Conservation (phyloP, 805 yeast genomes). For the Sugiyamaella lignohabitans region DNA sequence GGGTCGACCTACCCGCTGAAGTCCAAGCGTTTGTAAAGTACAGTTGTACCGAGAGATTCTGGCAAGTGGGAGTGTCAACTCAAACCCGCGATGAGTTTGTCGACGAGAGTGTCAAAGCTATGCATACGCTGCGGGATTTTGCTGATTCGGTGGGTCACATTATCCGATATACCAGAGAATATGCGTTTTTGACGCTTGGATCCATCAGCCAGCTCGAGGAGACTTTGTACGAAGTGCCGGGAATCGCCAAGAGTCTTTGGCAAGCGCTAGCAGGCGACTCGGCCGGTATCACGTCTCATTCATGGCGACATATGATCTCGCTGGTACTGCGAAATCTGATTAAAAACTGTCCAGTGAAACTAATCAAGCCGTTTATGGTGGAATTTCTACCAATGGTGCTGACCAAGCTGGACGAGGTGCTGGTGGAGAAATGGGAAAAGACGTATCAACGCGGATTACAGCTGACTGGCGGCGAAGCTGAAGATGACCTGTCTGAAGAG, state of each 20-base stretch:
- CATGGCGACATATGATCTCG: slow-evolving; percentile 96
- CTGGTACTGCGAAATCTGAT: slow-evolving; percentile 80
- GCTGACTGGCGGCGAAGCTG: slow-evolving; percentile 43
- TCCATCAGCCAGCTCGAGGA: slow-evolving; percentile 86
- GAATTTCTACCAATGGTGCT: slow-evolving; percentile 75
- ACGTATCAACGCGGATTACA: slow-evolving; percentile 45
- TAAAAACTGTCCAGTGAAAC: slow-evolving; percentile 76
- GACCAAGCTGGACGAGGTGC: slow-evolving; percentile 62
- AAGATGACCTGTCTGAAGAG: slow-evolving; percentile 84
- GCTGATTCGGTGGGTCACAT: slow-evolving; percentile 98
- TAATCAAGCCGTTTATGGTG: slow-evolving; percentile 61
- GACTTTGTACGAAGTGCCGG: slow-evolving; percentile 80
- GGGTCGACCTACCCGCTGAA: slow-evolving; percentile 80
- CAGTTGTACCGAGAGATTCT: slow-evolving; percentile 86
- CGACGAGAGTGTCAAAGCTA: slow-evolving; percentile 89
- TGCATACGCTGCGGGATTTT: slow-evolving; percentile 88
- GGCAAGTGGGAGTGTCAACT: slow-evolving; percentile 97
- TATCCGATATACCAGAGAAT: slow-evolving; percentile 90
- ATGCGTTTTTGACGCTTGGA: slow-evolving; percentile 83
- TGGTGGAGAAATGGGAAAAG: slow-evolving; percentile 69
- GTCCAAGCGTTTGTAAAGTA: slow-evolving; percentile 89
- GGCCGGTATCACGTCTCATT: slow-evolving; percentile 84
- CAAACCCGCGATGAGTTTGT: slow-evolving; percentile 91
- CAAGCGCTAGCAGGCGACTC: slow-evolving; percentile 79
- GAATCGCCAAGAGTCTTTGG: slow-evolving; percentile 70